phyloP scores from a whole-genome alignment of 2,329 filamentous ascomycete species.

The Ploettnerulaceae sp. region DNA sequence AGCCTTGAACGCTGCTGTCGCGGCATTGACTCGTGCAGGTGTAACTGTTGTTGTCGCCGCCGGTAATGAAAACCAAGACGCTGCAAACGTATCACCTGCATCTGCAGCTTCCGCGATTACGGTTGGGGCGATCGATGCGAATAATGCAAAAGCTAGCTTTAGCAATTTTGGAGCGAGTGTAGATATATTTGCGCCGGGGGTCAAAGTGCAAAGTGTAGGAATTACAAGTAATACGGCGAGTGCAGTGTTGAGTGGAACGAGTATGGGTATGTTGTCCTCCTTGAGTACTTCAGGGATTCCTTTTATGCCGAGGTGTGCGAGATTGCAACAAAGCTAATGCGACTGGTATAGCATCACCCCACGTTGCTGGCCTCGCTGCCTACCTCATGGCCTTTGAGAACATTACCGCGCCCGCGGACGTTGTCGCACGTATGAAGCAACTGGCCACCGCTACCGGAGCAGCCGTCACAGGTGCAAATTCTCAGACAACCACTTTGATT shows the following conservation, averaged over 20 bases:
- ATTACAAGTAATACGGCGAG: slow-evolving; percentile 38
- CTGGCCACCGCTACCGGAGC: slow-evolving; percentile 34
- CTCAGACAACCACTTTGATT: slow-evolving; percentile 46
- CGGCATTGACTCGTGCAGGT: slow-evolving; percentile 44
- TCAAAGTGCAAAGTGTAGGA: slow-evolving; percentile 44
- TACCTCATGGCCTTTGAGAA: slow-evolving; percentile 54
- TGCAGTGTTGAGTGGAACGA: slow-evolving; percentile 52
- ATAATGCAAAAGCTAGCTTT: slow-evolving; percentile 40
- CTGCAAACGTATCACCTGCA: slow-evolving; percentile 42
- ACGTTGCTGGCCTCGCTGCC: slow-evolving; percentile 62
- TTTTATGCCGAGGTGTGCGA: too few species aligned
- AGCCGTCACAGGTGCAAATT: slow-evolving; percentile 38
- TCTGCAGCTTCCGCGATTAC: slow-evolving; percentile 46
- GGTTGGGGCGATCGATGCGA: slow-evolving; percentile 44
- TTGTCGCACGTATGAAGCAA: slow-evolving; percentile 36
- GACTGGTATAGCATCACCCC: slow-evolving; percentile 51
- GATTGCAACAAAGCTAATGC: neutral
- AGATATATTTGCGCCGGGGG: slow-evolving; percentile 49
- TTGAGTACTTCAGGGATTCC: neutral
- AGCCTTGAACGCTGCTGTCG: slow-evolving; percentile 44
- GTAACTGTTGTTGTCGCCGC: slow-evolving; percentile 50
- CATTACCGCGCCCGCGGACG: slow-evolving; percentile 37
- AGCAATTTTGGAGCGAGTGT: slow-evolving; percentile 48
- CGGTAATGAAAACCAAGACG: slow-evolving; percentile 44
- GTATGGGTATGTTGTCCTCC: slow-evolving; percentile 43